phyloP scores from a whole-genome alignment of 768 basidiomycete genomes.

The Lactarius psammicola region DNA sequence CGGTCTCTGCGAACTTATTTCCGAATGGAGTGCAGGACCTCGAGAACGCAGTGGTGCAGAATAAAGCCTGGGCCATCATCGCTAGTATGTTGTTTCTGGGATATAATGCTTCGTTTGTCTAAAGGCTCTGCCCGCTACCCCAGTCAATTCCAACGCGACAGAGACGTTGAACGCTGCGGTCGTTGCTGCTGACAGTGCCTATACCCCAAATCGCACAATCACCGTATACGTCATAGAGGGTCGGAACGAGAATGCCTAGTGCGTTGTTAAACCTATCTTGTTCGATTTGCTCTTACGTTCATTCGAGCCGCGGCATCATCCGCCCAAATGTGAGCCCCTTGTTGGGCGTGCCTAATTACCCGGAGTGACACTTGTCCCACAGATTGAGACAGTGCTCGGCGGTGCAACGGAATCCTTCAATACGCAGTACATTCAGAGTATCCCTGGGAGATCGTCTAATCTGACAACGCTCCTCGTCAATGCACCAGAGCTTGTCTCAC shows the following conservation, averaged over 20 bases:
- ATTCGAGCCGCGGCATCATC: conserved; percentile 10
- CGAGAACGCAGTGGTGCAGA: conserved; percentile 45
- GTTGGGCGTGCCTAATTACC: not conserved
- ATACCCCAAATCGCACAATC: conserved; percentile 39
- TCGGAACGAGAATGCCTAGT: conserved; percentile 62
- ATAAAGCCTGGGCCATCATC: conserved; percentile 55
- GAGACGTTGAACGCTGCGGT: conserved; percentile 30
- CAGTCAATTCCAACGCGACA: conserved; percentile 38
- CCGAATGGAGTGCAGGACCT: conserved; percentile 46
- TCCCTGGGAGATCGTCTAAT: conserved; percentile 33
- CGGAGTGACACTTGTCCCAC: conserved; percentile 17
- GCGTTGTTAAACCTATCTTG: not conserved
- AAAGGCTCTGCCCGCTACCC: conserved; percentile 37
- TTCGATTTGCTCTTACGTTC: not conserved
- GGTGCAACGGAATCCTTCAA: conserved; percentile 40
- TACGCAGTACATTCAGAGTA: conserved; percentile 35
- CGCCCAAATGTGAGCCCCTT: conserved; percentile 5
- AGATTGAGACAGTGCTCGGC: conserved; percentile 38
- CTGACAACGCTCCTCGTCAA: conserved; percentile 40
- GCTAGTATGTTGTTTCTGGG: conserved; percentile 39
- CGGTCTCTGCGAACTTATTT: conserved; percentile 44
- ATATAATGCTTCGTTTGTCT: not conserved
- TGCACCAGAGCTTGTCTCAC: conserved; percentile 50
- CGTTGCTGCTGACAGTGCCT: conserved; percentile 40
- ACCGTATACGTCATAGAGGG: conserved; percentile 49